phyloP scores from a whole-genome alignment of 306 rosid species.

The Cucumis sativus region DNA sequence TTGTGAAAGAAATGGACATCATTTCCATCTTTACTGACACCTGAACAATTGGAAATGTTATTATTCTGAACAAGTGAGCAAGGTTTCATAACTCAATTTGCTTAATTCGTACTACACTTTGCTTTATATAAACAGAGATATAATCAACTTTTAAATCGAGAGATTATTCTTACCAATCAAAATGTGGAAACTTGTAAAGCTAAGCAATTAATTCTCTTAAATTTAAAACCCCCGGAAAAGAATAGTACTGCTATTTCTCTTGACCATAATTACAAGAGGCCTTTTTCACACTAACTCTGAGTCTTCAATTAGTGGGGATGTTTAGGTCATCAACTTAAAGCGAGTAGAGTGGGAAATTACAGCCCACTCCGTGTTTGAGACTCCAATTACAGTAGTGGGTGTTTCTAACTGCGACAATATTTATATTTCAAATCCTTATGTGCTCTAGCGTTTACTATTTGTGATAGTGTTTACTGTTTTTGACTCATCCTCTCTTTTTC shows the following conservation, averaged over 20 bases:
- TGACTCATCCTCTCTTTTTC: too few relatives aligned
- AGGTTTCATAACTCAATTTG: neutral
- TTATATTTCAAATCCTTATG: too few relatives aligned
- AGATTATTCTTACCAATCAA: neutral
- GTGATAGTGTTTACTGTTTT: too few relatives aligned
- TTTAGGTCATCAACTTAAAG: too few relatives aligned
- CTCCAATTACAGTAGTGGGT: too few relatives aligned
- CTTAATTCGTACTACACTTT: neutral
- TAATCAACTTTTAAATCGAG: neutral
- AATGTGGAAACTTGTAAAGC: neutral
- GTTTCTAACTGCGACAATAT: too few relatives aligned
- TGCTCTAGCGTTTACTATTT: too few relatives aligned
- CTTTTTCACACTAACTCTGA: neutral
- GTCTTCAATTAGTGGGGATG: neutral
- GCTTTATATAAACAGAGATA: neutral
- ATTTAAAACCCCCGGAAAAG: neutral
- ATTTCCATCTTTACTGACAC: constrained; percentile 76
- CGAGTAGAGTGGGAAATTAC: too few relatives aligned
- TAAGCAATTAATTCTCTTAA: too few relatives aligned
- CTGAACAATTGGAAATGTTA: constrained; percentile 27
- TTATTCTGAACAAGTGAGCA: neutral
- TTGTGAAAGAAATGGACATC: constrained; percentile 63
- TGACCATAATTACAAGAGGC: neutral
- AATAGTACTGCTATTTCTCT: neutral
- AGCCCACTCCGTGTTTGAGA: too few relatives aligned